Base-by-base conservation (phyloP, 441 rosid species). In the Mallotus japonicus region DNA sequence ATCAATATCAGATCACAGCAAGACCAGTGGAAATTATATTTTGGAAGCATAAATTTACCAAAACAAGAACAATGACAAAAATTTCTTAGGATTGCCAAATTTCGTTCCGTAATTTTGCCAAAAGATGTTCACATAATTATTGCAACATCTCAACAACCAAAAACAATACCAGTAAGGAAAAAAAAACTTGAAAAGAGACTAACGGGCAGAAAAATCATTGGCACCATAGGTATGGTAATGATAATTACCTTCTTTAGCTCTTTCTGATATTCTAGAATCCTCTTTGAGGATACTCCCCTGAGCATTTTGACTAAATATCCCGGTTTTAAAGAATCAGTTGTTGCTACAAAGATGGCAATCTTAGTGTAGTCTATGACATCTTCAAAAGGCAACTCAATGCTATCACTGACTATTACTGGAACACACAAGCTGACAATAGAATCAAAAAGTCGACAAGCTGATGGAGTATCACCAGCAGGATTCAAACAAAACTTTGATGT, bases 391-490 rank as follows among this genome's bases (percentile, higher is more conserved):
- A 95, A 77, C 87, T 95, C 97, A 8, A 95, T 92, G 58, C 81
- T 83, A 74, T 91, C 93, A 79, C 97, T 95, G 47, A 92, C 78
- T 56, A 95, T 88, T 68, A 95, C 93, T 0, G 99, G 99, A 62
- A 95, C 83, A 74, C 99, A 95, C 87, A 92, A 81, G 81, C 99
- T 95, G 76, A 95, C 96, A 20, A 95, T 95, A 65, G 99, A 77
- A 86, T 95, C 99, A 78, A 95, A 95, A 20, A 95, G 92, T 59
- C 99, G 85, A 82, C 97, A 90, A 34, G 97, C 96, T 5, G 99
- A 95, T 46, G 99, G 99, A 37, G 99, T 92, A 76, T 95, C 99
- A 51, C 97, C 97, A 28, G 99, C 99, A 80, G 99, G 99, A 81
- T 87, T 88, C 69, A 95, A 79, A 79, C 97, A 95, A 82, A 95